Percentiles rank a stretch among this genome's conserved stretches.
These are phyloP conservation scores for Nicotiana benthamiana DNA, from an alignment of 257 asterid genomes.

Conservation along the genomic window DNA sequence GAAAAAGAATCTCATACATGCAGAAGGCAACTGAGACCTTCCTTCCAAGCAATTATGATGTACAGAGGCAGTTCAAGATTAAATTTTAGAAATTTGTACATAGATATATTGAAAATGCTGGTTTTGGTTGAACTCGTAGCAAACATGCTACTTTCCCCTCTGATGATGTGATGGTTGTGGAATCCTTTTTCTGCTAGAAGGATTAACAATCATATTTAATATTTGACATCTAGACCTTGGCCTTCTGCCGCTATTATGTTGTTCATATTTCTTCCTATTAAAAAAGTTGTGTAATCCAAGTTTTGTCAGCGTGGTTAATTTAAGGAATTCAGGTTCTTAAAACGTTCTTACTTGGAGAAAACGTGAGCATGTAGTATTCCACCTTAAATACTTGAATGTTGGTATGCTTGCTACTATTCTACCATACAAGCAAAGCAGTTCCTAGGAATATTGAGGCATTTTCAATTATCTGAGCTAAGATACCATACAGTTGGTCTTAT, in stretches of 20 bases:
- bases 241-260: background rate
- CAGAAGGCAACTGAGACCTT: background rate
- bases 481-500: background rate
- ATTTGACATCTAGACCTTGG: background rate
- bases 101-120: no score
- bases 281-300: background rate
- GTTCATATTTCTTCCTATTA: background rate
- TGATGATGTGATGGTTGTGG: no score
- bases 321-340: background rate
- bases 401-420: background rate
- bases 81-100: no score
- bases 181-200: no score
- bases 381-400: background rate
- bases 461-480: background rate
- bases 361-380: background rate
- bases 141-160: no score
- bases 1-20: background rate
- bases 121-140: no score
- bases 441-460: background rate
- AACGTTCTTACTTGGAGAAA: background rate
- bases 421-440: background rate
- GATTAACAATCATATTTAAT: background rate
- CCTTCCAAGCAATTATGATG: background rate
- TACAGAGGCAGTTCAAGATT: no score
- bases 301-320: conserved; percentile 1